These are phyloP conservation scores for Penicillium ochrochloron DNA, from an alignment of 495 filamentous ascomycete species.

Conservation along the genomic window DNA sequence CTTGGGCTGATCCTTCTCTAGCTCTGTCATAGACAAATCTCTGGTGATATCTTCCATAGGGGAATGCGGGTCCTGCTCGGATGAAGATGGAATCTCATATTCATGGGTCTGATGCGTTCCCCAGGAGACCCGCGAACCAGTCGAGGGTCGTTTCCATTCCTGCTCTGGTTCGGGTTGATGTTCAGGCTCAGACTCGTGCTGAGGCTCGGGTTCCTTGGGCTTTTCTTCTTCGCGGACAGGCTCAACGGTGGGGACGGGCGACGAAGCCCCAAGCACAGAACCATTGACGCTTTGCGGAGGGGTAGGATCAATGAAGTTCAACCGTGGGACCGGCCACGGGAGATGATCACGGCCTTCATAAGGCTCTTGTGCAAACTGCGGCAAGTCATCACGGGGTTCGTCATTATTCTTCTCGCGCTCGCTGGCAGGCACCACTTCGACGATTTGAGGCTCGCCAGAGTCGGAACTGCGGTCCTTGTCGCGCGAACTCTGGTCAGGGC, in stretches of 20 bases:
- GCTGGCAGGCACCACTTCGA: conserved; percentile 40
- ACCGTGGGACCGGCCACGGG: conserved; percentile 54
- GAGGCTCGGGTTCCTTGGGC: conserved; percentile 16
- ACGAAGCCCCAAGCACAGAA: conserved; percentile 41
- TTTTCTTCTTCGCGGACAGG: conserved; percentile 10
- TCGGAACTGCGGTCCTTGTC: conserved; percentile 16
- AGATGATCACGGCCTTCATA: conserved; percentile 37
- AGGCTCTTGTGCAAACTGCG: conserved; percentile 31
- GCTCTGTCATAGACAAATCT: conserved; percentile 26
- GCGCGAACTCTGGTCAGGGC: conserved; percentile 27
- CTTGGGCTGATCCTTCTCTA: conserved; percentile 23
- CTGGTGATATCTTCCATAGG: conserved; percentile 26
- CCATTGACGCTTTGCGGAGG: conserved; percentile 51
- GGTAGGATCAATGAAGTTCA: conserved; percentile 56
- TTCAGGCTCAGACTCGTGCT: no score
- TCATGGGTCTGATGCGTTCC: conserved; percentile 64
- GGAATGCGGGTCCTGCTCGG: conserved; percentile 42
- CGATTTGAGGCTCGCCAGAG: conserved; percentile 33
- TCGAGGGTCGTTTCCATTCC: conserved; percentile 36
- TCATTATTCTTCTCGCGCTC: conserved; percentile 27
- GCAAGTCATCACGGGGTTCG: conserved; percentile 15
- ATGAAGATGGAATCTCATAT: conserved; percentile 61
- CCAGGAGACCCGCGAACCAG: conserved; percentile 63
- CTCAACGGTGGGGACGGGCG: conserved; percentile 25
- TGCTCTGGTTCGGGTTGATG: not conserved